phyloP scores from a whole-genome alignment of 352 stramenopile species.

The Phytophthora agathidicida region DNA sequence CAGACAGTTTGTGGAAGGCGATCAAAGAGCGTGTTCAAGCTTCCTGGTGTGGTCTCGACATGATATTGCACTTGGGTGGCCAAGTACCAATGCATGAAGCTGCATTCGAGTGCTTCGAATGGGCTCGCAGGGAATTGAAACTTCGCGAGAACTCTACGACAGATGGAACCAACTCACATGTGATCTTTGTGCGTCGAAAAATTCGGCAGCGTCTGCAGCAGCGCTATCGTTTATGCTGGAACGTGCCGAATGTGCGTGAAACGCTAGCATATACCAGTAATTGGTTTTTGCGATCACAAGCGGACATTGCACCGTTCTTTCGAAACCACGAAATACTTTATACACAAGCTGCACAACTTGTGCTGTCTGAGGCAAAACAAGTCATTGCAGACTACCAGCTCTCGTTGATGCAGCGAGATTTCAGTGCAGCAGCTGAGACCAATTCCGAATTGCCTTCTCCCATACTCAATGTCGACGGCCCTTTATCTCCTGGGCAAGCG shows the following conservation, averaged over 20 bases:
- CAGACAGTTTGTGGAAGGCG: constrained; percentile 63
- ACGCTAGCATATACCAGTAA: constrained; percentile 67
- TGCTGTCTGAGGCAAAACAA: constrained; percentile 56
- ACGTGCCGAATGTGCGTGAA: constrained; percentile 66
- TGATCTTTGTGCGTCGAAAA: constrained; percentile 30
- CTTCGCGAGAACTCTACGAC: background rate
- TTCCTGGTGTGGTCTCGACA: constrained; percentile 75
- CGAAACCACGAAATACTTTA: constrained; percentile 38
- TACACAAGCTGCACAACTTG: constrained; percentile 38
- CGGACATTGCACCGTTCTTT: constrained; percentile 68
- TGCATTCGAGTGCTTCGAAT: constrained; percentile 65
- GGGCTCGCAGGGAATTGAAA: constrained; percentile 46
- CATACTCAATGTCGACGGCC: background rate
- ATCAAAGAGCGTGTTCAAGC: constrained; percentile 53
- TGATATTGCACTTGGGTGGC: constrained; percentile 72
- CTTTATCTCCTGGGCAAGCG: background rate
- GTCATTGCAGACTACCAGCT: constrained; percentile 67
- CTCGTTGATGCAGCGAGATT: constrained; percentile 37
- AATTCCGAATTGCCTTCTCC: background rate
- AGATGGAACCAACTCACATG: constrained; percentile 6
- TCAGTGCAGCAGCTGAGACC: background rate
- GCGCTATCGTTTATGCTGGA: constrained; percentile 71
- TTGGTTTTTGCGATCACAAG: constrained; percentile 64
- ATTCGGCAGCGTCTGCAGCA: constrained; percentile 73
- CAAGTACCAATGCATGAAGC: constrained; percentile 81